A percentile compares a stretch with the other conserved stretches of the same genome.
These are phyloP conservation scores for Metahyphopichia silvanorum DNA, from an alignment of 805 yeast species.

Conservation along the genomic window DNA sequence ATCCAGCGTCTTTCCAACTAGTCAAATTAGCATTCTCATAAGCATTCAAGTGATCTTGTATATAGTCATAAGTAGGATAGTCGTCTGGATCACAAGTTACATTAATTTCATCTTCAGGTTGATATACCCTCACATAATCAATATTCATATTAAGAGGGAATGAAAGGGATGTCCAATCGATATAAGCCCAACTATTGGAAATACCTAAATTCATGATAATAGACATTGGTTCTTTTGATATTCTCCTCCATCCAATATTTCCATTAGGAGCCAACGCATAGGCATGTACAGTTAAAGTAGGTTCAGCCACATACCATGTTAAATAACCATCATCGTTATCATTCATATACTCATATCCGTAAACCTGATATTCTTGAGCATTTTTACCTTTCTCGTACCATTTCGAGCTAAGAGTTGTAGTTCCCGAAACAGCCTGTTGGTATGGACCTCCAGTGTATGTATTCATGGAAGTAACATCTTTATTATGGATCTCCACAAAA, in stretches of 20 bases:
- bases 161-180: conserved; percentile 76
- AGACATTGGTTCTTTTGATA: conserved; percentile 92
- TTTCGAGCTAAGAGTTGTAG: conserved; percentile 68
- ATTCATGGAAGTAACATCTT: conserved; percentile 73
- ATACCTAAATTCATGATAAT: conserved; percentile 84
- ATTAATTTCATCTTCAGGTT: conserved; percentile 60
- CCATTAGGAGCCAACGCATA: conserved; percentile 86
- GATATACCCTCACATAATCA: conserved; percentile 91
- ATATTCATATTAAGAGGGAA: conserved; percentile 79
- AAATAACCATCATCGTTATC: conserved; percentile 65
- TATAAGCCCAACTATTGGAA: conserved; percentile 90
- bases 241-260: conserved; percentile 76
- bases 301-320: conserved; percentile 84
- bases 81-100: conserved; percentile 84
- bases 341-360: conserved; percentile 74
- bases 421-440: conserved; percentile 89
- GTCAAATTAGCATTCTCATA: conserved; percentile 71
- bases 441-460: conserved; percentile 88
- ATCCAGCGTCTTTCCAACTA: conserved; percentile 74
- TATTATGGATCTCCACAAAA: conserved; percentile 69
- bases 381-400: conserved; percentile 77
- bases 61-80: conserved; percentile 84
- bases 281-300: conserved; percentile 72
- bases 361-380: conserved; percentile 59
- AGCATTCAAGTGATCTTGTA: conserved; percentile 63